These are phyloP conservation scores for Penicillium pancosmium DNA, from an alignment of 495 filamentous ascomycete species.

Conservation along the genomic window DNA sequence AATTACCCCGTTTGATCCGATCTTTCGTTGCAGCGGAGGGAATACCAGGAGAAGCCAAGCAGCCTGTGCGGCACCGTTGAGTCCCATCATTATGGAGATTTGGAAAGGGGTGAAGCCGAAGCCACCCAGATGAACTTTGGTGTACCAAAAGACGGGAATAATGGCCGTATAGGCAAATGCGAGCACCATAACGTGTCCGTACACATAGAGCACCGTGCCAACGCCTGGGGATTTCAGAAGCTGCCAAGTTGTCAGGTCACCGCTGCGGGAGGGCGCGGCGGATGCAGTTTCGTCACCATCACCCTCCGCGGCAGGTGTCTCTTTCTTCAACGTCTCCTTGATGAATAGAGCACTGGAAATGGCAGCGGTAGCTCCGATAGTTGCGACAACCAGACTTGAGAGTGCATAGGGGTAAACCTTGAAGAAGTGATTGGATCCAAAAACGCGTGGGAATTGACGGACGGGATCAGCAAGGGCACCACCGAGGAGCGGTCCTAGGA, in stretches of 20 bases:
- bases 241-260: constrained; percentile 49
- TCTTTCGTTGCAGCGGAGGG: constrained; percentile 57
- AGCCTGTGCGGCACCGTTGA: constrained; percentile 62
- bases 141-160: constrained; percentile 65
- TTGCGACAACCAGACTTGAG: constrained; percentile 55
- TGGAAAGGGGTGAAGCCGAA: constrained; percentile 59
- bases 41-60: constrained; percentile 66
- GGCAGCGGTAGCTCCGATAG: constrained; percentile 52
- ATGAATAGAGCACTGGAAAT: constrained; percentile 51
- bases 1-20: constrained; percentile 64
- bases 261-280: not conserved
- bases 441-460: constrained; percentile 55
- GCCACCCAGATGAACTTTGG: constrained; percentile 56
- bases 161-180: constrained; percentile 65
- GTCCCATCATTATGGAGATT: constrained; percentile 61
- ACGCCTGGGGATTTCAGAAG: constrained; percentile 66
- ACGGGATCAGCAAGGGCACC: constrained; percentile 65
- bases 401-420: constrained; percentile 66
- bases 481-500: constrained; percentile 65
- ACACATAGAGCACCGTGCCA: constrained; percentile 59
- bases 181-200: constrained; percentile 62
- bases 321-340: constrained; percentile 55
- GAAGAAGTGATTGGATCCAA: constrained; percentile 58
- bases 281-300: constrained; percentile 10
- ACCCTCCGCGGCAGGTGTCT: constrained; percentile 11